These are phyloP conservation scores for Ballota nigra DNA, from an alignment of 257 asterid species.

Conservation along the genomic window DNA sequence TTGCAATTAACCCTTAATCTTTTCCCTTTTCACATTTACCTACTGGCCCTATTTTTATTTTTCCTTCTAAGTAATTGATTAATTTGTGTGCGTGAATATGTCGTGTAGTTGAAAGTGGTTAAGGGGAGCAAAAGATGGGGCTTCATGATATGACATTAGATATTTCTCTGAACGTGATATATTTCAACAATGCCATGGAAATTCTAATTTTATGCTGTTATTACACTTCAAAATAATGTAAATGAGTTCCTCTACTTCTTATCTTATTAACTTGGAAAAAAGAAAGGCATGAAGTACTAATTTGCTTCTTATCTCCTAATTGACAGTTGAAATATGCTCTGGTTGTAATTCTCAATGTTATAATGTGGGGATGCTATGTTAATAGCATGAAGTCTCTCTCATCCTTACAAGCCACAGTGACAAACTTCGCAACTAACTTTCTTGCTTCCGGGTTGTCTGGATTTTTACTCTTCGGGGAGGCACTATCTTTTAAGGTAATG, in stretches of 20 bases:
- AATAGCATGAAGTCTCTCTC: conserved; percentile 88
- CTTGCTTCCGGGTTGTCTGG: conserved; percentile 87
- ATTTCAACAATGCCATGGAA: neutral
- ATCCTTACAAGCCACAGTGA: conserved; percentile 87
- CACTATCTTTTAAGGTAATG: conserved; percentile 59
- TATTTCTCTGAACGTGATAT: neutral
- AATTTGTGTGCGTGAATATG: neutral
- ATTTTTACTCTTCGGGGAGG: conserved; percentile 68
- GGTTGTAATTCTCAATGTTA: conserved; percentile 62
- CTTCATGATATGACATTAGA: neutral
- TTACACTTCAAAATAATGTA: neutral
- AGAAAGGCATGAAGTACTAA: neutral
- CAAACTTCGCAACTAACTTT: conserved; percentile 87
- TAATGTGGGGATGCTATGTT: conserved; percentile 97
- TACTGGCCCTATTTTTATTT: neutral
- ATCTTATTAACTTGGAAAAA: neutral
- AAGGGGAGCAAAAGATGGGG: neutral
- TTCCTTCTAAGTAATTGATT: neutral
- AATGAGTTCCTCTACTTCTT: neutral
- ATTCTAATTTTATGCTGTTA: neutral
- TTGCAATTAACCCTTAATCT: too few species aligned
- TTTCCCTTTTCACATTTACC: neutral
- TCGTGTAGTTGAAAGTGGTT: neutral
- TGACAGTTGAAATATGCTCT: conserved; percentile 63
- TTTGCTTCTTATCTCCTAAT: neutral